A percentile compares a stretch with the other conserved stretches of the same genome.
These are phyloP conservation scores for Phytopythium sindhum DNA, from an alignment of 352 stramenopile species.

Conservation along the genomic window DNA sequence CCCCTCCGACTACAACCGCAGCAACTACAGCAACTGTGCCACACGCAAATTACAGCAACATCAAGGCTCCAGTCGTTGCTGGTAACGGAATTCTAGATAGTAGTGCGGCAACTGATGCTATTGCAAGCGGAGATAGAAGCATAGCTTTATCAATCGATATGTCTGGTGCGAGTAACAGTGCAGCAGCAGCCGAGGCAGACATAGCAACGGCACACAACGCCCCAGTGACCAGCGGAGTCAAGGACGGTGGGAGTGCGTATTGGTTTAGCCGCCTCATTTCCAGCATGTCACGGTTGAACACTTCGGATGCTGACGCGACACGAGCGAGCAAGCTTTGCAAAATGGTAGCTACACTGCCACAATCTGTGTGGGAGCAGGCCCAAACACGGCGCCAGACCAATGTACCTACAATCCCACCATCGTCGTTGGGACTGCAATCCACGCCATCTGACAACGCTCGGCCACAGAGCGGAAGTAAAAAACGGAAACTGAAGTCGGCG, in stretches of 20 bases:
- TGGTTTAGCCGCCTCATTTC: slow-evolving; percentile 2
- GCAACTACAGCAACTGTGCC: neutral
- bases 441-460: neutral
- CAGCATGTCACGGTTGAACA: neutral
- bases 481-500: neutral
- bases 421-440: neutral
- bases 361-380: slow-evolving; percentile 13
- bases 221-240: neutral
- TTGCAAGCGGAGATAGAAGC: neutral
- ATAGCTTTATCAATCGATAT: neutral
- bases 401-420: slow-evolving; percentile 21
- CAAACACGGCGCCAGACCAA: slow-evolving; percentile 34
- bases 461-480: slow-evolving; percentile 7
- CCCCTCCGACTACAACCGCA: neutral
- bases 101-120: neutral
- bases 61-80: neutral
- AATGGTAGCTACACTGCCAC: neutral
- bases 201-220: neutral
- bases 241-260: neutral
- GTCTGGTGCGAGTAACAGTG: neutral
- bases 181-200: neutral
- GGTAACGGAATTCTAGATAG: neutral
- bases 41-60: neutral
- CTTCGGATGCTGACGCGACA: neutral
- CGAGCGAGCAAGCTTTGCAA: neutral